A percentile compares a stretch with the other conserved stretches of the same genome.
phyloP scores from a whole-genome alignment of 1,284 basidiomycete species.

The Cutaneotrichosporon daszewskae region DNA sequence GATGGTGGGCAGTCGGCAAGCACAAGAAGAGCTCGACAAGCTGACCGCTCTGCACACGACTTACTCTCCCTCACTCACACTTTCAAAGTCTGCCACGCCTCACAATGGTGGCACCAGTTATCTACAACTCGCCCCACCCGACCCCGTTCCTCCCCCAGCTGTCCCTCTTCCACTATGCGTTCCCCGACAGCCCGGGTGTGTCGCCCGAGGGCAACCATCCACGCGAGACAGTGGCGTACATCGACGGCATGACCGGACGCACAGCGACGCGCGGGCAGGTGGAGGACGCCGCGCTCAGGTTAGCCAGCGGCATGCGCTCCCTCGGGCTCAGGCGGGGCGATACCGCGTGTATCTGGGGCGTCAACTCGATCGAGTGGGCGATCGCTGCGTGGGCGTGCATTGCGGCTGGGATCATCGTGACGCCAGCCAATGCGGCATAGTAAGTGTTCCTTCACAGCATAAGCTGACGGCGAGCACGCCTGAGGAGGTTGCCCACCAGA shows the following conservation, averaged over 20 bases:
- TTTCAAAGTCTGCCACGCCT: no score
- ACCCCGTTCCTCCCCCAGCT: slow-evolving; percentile 8
- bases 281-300: slow-evolving; percentile 54
- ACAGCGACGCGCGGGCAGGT: slow-evolving; percentile 57
- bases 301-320: slow-evolving; percentile 51
- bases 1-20: no score
- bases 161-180: slow-evolving; percentile 10
- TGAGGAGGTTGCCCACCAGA: slow-evolving; percentile 31
- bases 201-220: neutral
- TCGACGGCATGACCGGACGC: slow-evolving; percentile 60
- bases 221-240: slow-evolving; percentile 54
- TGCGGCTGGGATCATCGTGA: slow-evolving; percentile 30
- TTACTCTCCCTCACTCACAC: no score
- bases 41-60: no score
- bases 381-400: slow-evolving; percentile 56
- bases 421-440: slow-evolving; percentile 41
- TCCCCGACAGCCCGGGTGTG: slow-evolving; percentile 7
- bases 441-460: no score
- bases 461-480: slow-evolving; percentile 2
- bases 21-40: no score
- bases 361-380: slow-evolving; percentile 61
- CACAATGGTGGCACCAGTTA: neutral
- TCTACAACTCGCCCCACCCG: slow-evolving; percentile 12
- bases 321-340: slow-evolving; percentile 31
- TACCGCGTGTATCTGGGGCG: slow-evolving; percentile 38